Base-by-base conservation (phyloP, 352 stramenopile species). In the Phytophthora megakarya region DNA sequence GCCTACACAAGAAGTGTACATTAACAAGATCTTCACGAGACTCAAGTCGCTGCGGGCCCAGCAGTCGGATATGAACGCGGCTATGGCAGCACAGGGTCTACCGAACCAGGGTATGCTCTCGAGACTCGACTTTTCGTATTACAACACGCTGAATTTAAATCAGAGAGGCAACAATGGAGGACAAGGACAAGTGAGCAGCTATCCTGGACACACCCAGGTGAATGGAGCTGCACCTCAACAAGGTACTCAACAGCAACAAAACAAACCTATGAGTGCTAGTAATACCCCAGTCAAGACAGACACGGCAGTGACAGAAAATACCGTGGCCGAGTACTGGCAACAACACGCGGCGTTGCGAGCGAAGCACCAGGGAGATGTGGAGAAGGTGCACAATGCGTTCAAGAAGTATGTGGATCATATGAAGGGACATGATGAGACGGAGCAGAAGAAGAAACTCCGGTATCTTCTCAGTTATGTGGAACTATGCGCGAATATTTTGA, bases 401-500 rank as follows among this genome's bases (percentile, higher is more conserved):
- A 92, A 93, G 66, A 95, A 95, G 60, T 93, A 93, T 53, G 86
- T 95, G 21, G 86, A 95, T 58, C 86, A 95, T 63, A 93, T 95
- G 86, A 91, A 92, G 65, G 82, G 88, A 49, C 84, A 93, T 48
- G 86, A 91, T 44, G 86, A 93, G 61, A 95, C 84, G 21, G 86
- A 95, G 61, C 86, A 95, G 73, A 95, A 93, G 71, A 92, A 91
- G 62, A 95, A 95, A 61, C 69, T 95, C 48, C 80, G 82, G 46
- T 95, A 93, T 61, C 65, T 95, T 42, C 65, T 95, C 6, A 91
- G 79, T 45, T 95, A 95, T 38, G 84, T 95, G 40, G 80, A 95
- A 65, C 75, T 95, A 16, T 95, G 86, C 46, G 84, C 84, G 4
- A 91, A 72, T 40, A 86, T 95, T 37, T 58, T 95, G 65, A 84